Evolutionary conservation across 352 stramenopile species (phyloP).

Genomic region (Pythium brachiatum): DNA sequence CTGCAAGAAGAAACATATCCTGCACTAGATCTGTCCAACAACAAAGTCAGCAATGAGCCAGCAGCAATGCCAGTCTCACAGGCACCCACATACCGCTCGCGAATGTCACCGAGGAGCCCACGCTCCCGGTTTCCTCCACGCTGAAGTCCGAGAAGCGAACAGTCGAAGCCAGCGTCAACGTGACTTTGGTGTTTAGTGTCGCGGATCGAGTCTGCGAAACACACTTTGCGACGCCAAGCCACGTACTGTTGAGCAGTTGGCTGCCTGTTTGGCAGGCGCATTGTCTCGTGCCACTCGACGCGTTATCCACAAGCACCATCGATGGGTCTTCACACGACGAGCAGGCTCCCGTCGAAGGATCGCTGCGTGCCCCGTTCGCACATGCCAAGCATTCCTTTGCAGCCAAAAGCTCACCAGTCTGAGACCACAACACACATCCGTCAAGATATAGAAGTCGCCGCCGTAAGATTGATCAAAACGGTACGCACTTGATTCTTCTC

Average conservation of each 20-base stretch:
- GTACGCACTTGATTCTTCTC: conserved; percentile 45
- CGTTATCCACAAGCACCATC: conserved; percentile 59
- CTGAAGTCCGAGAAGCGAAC: conserved; percentile 47
- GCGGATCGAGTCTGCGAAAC: conserved; percentile 37
- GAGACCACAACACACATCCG: conserved; percentile 3
- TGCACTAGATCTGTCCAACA: conserved; percentile 51
- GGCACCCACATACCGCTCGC: conserved; percentile 30
- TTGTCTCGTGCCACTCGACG: conserved; percentile 7
- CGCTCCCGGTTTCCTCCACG: conserved; percentile 32
- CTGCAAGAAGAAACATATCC: conserved; percentile 73
- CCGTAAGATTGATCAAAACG: neutral
- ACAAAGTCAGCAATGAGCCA: neutral
- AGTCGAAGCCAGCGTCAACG: conserved; percentile 29
- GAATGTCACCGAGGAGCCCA: conserved; percentile 30
- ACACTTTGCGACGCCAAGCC: conserved; percentile 23
- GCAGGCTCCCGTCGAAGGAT: conserved; percentile 48
- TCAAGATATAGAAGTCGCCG: neutral
- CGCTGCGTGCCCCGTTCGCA: conserved; percentile 35
- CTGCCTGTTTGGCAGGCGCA: conserved; percentile 74
- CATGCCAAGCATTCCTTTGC: conserved; percentile 67
- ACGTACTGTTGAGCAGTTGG: conserved; percentile 43
- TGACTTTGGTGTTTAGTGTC: conserved; percentile 54
- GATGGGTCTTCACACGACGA: conserved; percentile 62
- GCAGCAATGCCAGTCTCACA: conserved; percentile 5
- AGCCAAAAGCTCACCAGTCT: conserved; percentile 50